Conservation (phyloP, 306 rosid genomes). For the Glycine soja region DNA sequence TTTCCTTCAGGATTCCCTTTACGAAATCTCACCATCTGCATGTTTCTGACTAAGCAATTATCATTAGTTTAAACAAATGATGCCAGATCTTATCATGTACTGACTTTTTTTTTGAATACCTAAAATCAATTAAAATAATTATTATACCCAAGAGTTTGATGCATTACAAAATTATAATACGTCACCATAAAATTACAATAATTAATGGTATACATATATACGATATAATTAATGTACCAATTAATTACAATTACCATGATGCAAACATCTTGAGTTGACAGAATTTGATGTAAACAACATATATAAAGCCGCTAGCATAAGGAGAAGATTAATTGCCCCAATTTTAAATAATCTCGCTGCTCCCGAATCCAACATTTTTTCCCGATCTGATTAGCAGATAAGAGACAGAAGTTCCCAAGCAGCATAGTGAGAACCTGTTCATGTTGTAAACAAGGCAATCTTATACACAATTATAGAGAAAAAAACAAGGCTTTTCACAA, state of each 20-base stretch:
- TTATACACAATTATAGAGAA: background rate
- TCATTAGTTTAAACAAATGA: no score
- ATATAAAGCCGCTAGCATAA: no score
- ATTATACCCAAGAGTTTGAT: no score
- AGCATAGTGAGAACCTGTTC: background rate
- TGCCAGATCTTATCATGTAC: no score
- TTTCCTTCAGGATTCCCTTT: background rate
- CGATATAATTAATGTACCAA: background rate
- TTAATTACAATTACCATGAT: background rate
- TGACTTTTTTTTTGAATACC: no score
- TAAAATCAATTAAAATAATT: no score
- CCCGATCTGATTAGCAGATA: background rate
- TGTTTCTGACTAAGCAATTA: no score
- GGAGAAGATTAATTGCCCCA: background rate
- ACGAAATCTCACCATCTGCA: background rate
- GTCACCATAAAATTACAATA: no score
- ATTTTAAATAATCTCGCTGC: constrained; percentile 1
- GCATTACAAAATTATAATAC: no score
- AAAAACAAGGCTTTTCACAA: background rate
- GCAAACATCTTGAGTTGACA: background rate
- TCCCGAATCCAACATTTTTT: background rate
- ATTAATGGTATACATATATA: background rate
- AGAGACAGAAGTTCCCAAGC: background rate
- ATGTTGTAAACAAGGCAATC: background rate
- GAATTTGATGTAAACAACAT: no score